Percentiles rank a stretch among this genome's conserved stretches.
phyloP scores from a whole-genome alignment of 768 basidiomycete species.

The Hemileccinum rubropunctum region DNA sequence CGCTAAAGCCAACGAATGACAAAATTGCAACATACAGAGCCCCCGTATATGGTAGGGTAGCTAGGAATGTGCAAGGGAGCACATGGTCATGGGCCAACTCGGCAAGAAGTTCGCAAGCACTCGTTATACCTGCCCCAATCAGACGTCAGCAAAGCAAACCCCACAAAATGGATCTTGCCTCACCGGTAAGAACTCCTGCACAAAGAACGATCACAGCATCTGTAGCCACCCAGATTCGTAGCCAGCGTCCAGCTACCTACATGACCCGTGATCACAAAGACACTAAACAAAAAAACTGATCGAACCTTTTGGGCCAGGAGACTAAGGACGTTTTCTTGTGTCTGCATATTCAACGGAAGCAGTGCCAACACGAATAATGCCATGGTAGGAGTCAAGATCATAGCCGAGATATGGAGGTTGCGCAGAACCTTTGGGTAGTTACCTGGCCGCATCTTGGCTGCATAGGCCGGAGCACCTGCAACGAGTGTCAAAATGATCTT shows the following conservation, averaged over 20 bases:
- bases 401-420: constrained; percentile 60
- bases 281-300: not conserved
- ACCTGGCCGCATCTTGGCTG: constrained; percentile 55
- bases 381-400: constrained; percentile 52
- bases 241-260: constrained; percentile 58
- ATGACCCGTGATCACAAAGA: not conserved
- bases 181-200: constrained; percentile 69
- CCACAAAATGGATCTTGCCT: constrained; percentile 1
- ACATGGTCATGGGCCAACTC: constrained; percentile 60
- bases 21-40: constrained; percentile 53
- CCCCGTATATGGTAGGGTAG: constrained; percentile 45
- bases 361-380: constrained; percentile 60
- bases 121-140: constrained; percentile 44
- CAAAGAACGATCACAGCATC: constrained; percentile 73
- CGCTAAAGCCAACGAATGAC: constrained; percentile 48
- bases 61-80: constrained; percentile 52
- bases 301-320: constrained; percentile 57
- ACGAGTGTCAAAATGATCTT: not conserved
- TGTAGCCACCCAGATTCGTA: constrained; percentile 58
- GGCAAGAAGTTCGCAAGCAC: constrained; percentile 56
- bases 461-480: constrained; percentile 61
- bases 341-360: constrained; percentile 49
- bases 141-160: constrained; percentile 1
- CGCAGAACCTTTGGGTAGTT: constrained; percentile 58
- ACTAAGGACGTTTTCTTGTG: constrained; percentile 60